These are phyloP conservation scores for Gilbertella persicaria DNA, from an alignment of 371 early-diverging fungal genomes.

Conservation along the genomic window DNA sequence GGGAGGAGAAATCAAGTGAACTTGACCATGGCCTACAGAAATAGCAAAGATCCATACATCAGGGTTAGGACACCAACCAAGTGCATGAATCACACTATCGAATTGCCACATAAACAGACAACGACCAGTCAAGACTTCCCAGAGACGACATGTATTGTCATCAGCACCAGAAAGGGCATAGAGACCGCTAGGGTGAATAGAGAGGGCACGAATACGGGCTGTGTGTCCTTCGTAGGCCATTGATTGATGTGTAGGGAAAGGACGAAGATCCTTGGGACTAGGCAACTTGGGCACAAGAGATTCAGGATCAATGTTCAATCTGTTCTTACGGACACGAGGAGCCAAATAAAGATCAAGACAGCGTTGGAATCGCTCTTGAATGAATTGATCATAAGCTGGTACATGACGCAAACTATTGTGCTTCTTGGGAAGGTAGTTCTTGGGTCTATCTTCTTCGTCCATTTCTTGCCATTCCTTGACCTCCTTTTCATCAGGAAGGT, in stretches of 20 bases:
- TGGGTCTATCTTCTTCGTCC: slow-evolving; percentile 81
- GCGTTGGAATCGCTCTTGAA: slow-evolving; percentile 94
- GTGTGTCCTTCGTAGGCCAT: slow-evolving; percentile 84
- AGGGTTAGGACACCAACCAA: slow-evolving; percentile 91
- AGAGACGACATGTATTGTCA: slow-evolving; percentile 84
- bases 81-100: slow-evolving; percentile 65
- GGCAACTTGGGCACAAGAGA: slow-evolving; percentile 95
- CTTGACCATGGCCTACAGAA: slow-evolving; percentile 60
- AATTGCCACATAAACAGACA: slow-evolving; percentile 78
- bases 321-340: slow-evolving; percentile 88
- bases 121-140: slow-evolving; percentile 92
- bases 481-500: slow-evolving; percentile 84
- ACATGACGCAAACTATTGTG: slow-evolving; percentile 79
- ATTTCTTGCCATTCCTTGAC: slow-evolving; percentile 71
- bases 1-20: slow-evolving; percentile 56
- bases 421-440: slow-evolving; percentile 86
- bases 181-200: slow-evolving; percentile 90
- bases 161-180: slow-evolving; percentile 90
- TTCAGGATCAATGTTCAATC: slow-evolving; percentile 89
- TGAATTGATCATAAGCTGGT: slow-evolving; percentile 83
- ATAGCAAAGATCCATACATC: slow-evolving; percentile 80
- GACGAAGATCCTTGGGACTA: slow-evolving; percentile 91
- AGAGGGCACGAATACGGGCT: slow-evolving; percentile 75
- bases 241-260: slow-evolving; percentile 87
- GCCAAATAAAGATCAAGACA: slow-evolving; percentile 96